Evolutionary conservation across 2,329 filamentous ascomycete species (phyloP).

Genomic region (Drechslera avenae): DNA sequence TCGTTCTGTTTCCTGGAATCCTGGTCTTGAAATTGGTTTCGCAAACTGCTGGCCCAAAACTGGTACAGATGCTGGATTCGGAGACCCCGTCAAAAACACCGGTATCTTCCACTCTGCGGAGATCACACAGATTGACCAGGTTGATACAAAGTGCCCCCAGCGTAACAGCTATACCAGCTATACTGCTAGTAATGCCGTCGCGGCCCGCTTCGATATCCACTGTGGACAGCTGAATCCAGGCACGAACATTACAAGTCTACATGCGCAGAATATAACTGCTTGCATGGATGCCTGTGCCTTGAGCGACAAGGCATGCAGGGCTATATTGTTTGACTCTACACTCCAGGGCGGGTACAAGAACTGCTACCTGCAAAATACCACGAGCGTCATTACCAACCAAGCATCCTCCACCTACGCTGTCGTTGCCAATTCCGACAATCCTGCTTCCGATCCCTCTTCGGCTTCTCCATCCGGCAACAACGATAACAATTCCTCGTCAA

Average conservation of each 20-base stretch:
- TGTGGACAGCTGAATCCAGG: conserved; percentile 38
- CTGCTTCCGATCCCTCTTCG: conserved; percentile 5
- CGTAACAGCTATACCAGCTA: conserved; percentile 15
- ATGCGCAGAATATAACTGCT: conserved; percentile 33
- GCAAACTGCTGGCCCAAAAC: conserved; percentile 44
- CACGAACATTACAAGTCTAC: conserved; percentile 37
- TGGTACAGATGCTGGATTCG: conserved; percentile 16
- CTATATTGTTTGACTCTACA: conserved; percentile 33
- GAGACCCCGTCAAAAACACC: conserved; percentile 5
- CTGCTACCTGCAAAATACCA: conserved; percentile 43
- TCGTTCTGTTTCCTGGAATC: conserved; percentile 36
- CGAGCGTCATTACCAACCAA: conserved; percentile 24
- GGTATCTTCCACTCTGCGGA: conserved; percentile 34
- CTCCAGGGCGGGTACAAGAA: conserved; percentile 36
- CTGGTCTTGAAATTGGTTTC: conserved; percentile 34
- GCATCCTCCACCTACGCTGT: conserved; percentile 29
- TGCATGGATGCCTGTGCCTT: conserved; percentile 40
- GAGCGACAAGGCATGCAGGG: conserved; percentile 30
- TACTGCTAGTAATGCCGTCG: conserved; percentile 5
- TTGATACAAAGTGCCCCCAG: conserved; percentile 28
- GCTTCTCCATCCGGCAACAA: background rate
- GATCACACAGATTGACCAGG: conserved; percentile 29
- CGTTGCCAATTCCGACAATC: conserved; percentile 13
- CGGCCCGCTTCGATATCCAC: conserved; percentile 34
- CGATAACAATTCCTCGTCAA: background rate